A percentile compares a stretch with the other conserved stretches of the same genome.
phyloP scores from a whole-genome alignment of 306 rosid species.

The Cucurbita ficifolia region DNA sequence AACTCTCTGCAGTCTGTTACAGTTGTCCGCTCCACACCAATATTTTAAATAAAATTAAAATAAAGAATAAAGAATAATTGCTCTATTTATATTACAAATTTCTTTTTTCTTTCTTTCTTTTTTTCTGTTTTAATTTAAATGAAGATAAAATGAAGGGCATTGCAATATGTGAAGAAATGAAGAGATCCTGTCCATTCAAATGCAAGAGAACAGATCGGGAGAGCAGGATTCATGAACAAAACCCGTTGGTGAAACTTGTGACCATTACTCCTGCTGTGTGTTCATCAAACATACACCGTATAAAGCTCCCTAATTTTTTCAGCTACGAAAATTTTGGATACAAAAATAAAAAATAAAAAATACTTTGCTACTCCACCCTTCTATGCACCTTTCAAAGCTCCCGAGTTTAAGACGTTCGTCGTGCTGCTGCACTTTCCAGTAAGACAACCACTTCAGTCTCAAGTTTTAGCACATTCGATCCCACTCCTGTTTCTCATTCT shows the following conservation, averaged over 20 bases:
- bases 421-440: background rate
- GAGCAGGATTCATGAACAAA: background rate
- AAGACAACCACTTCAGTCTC: background rate
- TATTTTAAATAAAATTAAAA: background rate
- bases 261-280: background rate
- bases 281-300: background rate
- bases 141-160: background rate
- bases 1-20: background rate
- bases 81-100: background rate
- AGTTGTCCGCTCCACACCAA: background rate
- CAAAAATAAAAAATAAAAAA: background rate
- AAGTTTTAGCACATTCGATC: too few relatives aligned
- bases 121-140: too few relatives aligned
- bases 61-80: background rate
- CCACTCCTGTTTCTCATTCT: too few relatives aligned
- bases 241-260: background rate
- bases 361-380: background rate
- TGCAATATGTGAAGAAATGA: background rate
- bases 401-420: background rate
- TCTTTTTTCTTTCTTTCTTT: too few relatives aligned
- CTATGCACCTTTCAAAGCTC: background rate
- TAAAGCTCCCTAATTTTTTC: background rate
- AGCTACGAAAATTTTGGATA: background rate
- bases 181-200: background rate
- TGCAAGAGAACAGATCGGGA: background rate